Base-by-base conservation (phyloP, 352 stramenopile species). In the Pythium dissimile region DNA sequence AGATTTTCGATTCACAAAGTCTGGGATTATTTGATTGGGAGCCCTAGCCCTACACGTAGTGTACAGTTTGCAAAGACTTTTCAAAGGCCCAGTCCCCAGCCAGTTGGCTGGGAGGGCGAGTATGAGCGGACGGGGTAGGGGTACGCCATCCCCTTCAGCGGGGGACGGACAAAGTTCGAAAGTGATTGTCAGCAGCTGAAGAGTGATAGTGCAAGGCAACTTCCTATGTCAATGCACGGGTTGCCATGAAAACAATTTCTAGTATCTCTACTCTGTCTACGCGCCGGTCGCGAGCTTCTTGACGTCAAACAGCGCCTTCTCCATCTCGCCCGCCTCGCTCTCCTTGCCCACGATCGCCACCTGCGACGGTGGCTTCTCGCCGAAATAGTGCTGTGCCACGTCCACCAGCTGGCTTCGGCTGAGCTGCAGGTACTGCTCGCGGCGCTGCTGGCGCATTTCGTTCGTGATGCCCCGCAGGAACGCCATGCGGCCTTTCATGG, bases 391-490 rank as follows among this genome's bases (percentile, higher is more conserved):
- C 48, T 69, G 64, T 42, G 77, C 77, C 8, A 84, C 66, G 34
- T 78, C 66, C n/a, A 87, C 68, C 24, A 90, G 70, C 37, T 75
- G 52, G 34, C 64, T 31, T 35, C 69, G 69, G 12, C 59, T 69
- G 37, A 89, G 56, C 28, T 67, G 58, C 43, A 89, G 60, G 48
- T 88, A 91, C 63, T 92, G 77, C 34, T 86, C 73, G 39, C 81
- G 80, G 2, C 84, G 77, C 20, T 67, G 54, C 57, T 94, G 82
- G 1, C 83, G 78, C 78, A 92, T 91, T 6, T 89, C 84, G 64
- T 94, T 88, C 38, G 84, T 89, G 60, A 94, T 88, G 26, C 82
- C 84, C 11, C 80, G 79, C 60, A 91, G 54, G 34, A 94, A 94
- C 37, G 73, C 62, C 69, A 89, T 87, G 38, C 80, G 80, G 47